phyloP scores from a whole-genome alignment of 257 asterid genomes.

The Salvia rosmarinus region DNA sequence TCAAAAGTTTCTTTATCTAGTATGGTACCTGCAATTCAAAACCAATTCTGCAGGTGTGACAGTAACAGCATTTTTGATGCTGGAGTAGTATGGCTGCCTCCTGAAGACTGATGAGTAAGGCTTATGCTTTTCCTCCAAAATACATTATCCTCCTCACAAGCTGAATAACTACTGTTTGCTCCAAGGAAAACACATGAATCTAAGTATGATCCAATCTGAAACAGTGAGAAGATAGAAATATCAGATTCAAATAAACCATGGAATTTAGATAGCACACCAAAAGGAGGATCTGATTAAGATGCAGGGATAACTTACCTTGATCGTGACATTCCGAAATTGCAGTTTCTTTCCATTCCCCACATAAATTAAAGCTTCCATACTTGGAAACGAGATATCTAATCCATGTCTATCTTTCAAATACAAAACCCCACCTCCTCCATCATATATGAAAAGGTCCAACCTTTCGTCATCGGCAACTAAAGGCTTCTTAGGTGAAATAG shows the following conservation, averaged over 20 bases:
- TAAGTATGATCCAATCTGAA: conserved; percentile 72
- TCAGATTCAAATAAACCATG: conserved; percentile 13
- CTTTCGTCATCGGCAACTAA: conserved; percentile 89
- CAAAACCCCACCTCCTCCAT: conserved; percentile 90
- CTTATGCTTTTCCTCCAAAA: conserved; percentile 53
- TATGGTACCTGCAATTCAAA: conserved; percentile 78
- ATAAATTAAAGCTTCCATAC: conserved; percentile 72
- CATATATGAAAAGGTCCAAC: conserved; percentile 74
- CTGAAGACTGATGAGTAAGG: conserved; percentile 45
- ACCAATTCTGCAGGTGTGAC: conserved; percentile 62
- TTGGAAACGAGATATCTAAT: conserved; percentile 57
- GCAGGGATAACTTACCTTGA: conserved; percentile 58
- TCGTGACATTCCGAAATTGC: conserved; percentile 79
- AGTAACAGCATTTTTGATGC: conserved; percentile 48
- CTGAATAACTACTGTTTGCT: conserved; percentile 90
- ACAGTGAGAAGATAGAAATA: conserved; percentile 34
- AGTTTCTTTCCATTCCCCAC: conserved; percentile 93
- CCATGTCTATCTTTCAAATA: conserved; percentile 78
- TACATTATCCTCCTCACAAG: conserved; percentile 70
- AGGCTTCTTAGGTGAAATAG: conserved; percentile 78
- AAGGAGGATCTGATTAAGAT: conserved; percentile 19
- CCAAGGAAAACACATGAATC: conserved; percentile 91
- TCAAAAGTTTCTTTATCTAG: neutral
- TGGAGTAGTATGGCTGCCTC: conserved; percentile 39
- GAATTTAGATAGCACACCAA: conserved; percentile 24